phyloP scores from a whole-genome alignment of 805 yeast species.

The Wickerhamomyces bovis region DNA sequence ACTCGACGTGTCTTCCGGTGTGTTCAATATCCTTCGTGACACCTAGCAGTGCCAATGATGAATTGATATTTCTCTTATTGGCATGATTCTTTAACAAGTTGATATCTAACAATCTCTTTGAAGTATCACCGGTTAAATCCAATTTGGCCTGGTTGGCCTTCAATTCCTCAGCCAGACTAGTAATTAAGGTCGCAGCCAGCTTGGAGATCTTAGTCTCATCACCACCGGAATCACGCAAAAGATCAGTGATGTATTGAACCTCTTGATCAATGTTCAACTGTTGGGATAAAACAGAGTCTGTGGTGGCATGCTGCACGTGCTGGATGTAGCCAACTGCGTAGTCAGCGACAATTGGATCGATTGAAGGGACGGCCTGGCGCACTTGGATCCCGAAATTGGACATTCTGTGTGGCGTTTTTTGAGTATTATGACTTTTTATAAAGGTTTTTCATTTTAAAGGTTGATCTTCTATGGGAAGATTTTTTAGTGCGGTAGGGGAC shows the following conservation, averaged over 20 bases:
- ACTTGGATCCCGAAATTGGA: slow-evolving; percentile 48
- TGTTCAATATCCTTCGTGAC: slow-evolving; percentile 84
- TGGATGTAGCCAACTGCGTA: slow-evolving; percentile 90
- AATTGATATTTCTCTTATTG: slow-evolving; percentile 63
- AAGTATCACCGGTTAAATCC: slow-evolving; percentile 78
- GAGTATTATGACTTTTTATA: too few relatives aligned
- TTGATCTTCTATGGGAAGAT: too few relatives aligned
- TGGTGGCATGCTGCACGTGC: slow-evolving; percentile 70
- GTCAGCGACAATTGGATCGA: slow-evolving; percentile 81
- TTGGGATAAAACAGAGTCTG: slow-evolving; percentile 76
- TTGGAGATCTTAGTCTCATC: slow-evolving; percentile 44
- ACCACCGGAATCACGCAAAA: slow-evolving; percentile 84
- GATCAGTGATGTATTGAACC: slow-evolving; percentile 55
- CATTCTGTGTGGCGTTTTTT: slow-evolving; percentile 16
- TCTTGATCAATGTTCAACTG: slow-evolving; percentile 64
- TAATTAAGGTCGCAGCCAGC: slow-evolving; percentile 41
- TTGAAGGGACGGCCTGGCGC: slow-evolving; percentile 78
- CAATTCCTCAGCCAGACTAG: slow-evolving; percentile 45
- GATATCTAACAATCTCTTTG: slow-evolving; percentile 78
- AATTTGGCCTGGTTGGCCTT: slow-evolving; percentile 65
- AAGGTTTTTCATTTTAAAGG: too few relatives aligned
- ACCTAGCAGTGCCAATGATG: slow-evolving; percentile 71
- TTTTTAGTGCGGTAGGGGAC: too few relatives aligned
- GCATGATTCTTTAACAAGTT: slow-evolving; percentile 60
- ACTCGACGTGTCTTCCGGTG: slow-evolving; percentile 85